These are phyloP conservation scores for Stropharia rugosoannulata DNA, from an alignment of 768 basidiomycete species.

Conservation along the genomic window DNA sequence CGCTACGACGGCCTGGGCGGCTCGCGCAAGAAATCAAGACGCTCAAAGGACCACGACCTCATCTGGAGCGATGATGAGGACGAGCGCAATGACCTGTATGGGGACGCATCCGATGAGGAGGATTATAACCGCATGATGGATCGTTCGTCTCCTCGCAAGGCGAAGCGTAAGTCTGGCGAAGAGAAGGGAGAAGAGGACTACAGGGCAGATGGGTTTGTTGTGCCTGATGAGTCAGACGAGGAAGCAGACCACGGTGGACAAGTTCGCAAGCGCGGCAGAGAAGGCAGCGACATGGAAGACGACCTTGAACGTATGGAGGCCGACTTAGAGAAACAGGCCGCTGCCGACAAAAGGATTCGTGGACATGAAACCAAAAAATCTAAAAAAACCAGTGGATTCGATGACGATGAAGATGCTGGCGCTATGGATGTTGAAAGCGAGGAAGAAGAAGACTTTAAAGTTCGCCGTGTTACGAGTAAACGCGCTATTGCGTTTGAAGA, in stretches of 20 bases:
- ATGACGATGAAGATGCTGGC: conserved; percentile 33
- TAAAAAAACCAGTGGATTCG: conserved; percentile 24
- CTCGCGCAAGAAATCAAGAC: conserved; percentile 43
- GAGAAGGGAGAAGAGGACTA: conserved; percentile 66
- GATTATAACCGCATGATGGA: conserved; percentile 39
- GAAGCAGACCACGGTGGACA: conserved; percentile 40
- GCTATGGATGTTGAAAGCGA: conserved; percentile 79
- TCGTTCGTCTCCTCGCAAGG: conserved; percentile 35
- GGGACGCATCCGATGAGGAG: conserved; percentile 60
- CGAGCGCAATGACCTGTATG: conserved; percentile 43
- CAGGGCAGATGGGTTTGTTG: conserved; percentile 84
- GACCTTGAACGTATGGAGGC: conserved; percentile 74
- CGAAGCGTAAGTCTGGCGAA: conserved; percentile 45
- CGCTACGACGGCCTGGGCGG: conserved; percentile 28
- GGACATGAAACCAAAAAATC: conserved; percentile 24
- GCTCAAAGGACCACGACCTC: conserved; percentile 38
- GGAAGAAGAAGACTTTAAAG: conserved; percentile 66
- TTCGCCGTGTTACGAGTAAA: conserved; percentile 52
- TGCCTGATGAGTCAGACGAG: conserved; percentile 74
- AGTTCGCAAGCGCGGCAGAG: conserved; percentile 34
- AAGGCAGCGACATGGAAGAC: conserved; percentile 43
- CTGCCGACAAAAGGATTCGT: conserved; percentile 40
- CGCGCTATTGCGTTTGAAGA: conserved; percentile 66
- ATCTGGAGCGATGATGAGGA: conserved; percentile 70
- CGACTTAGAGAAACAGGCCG: conserved; percentile 59